Conservation (phyloP, 2,329 filamentous ascomycete species). For the Lasiodiplodia theobromae region DNA sequence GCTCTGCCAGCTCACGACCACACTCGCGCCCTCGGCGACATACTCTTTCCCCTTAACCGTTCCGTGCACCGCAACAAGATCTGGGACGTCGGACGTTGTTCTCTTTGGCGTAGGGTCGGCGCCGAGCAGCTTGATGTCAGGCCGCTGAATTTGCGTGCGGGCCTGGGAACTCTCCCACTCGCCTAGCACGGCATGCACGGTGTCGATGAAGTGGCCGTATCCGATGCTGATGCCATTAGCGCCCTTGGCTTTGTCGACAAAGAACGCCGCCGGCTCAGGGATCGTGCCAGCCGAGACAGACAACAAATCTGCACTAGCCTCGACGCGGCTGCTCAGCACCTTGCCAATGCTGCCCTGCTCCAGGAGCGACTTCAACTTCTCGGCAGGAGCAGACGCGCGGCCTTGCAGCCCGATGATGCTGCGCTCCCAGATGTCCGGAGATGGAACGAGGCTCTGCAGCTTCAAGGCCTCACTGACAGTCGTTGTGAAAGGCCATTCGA, state of each 20-base stretch:
- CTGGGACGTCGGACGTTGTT: background rate
- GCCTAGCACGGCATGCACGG: background rate
- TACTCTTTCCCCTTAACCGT: background rate
- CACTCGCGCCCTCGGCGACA: background rate
- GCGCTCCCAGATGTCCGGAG: slow-evolving; percentile 37
- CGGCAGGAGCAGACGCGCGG: background rate
- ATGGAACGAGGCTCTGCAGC: background rate
- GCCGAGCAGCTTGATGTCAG: background rate
- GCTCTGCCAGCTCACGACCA: background rate
- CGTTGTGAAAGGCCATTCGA: slow-evolving; percentile 41
- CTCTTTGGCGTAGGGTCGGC: background rate
- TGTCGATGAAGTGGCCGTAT: background rate
- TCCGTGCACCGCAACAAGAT: background rate
- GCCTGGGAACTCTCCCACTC: background rate
- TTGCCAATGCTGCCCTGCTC: background rate
- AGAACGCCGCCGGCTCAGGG: background rate
- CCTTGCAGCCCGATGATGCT: background rate
- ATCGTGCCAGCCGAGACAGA: background rate
- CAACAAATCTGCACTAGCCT: background rate
- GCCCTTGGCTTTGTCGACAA: background rate
- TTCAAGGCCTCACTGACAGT: background rate
- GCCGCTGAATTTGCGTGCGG: background rate
- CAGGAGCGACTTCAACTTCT: background rate
- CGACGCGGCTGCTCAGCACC: background rate
- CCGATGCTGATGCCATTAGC: background rate